Base-by-base conservation (phyloP, 192 early-diverging fungal species). In the Coemansia sp. region DNA sequence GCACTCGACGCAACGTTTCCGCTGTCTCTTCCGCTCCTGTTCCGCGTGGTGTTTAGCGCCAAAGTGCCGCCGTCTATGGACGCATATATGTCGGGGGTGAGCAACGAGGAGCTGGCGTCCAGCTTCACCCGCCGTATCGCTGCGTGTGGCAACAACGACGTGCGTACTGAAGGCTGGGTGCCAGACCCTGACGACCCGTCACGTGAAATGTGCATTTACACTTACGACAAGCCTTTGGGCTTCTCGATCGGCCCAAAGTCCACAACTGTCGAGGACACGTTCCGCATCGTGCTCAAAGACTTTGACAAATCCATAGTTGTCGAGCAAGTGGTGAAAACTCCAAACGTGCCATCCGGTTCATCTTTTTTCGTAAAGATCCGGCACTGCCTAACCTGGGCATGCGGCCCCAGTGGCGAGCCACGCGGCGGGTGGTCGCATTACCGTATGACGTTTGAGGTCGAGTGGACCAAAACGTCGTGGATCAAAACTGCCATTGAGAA, bases 381-480 rank as follows among this genome's bases (percentile, higher is more conserved):
- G 4, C 73, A 74, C 42, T 84, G 83, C 44, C 31, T 84, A 20
- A 70, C 73, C 42, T 74, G 75, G 73, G 60, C 82, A 0, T 52
- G 59, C 1, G 75, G 74, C 5, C 70, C 75, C 3, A 47, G 63
- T 14, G 59, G 58, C 51, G 49, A 70, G 56, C 79, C 74, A 11
- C 60, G 64, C 2, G 79, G 79, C 31, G 79, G 79, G 5, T 81
- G 79, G 66, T 53, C 70, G 59, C 74, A 68, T 24, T 71, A 78
- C 58, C 47, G 53, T 9, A 74, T 76, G 60, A 70, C 82, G 26
- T 77, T 82, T 52, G 72, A 84, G 51, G 49, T 84, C 6, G 79
- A 79, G 61, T 84, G 82, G 82, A 58, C 61, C 15, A 79, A 79
- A 59, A 73, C 61, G 24, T 79, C 79, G 36, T 84, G 82, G 82